phyloP scores from a whole-genome alignment of 208 protist species.

The Naegleria fowleri region DNA sequence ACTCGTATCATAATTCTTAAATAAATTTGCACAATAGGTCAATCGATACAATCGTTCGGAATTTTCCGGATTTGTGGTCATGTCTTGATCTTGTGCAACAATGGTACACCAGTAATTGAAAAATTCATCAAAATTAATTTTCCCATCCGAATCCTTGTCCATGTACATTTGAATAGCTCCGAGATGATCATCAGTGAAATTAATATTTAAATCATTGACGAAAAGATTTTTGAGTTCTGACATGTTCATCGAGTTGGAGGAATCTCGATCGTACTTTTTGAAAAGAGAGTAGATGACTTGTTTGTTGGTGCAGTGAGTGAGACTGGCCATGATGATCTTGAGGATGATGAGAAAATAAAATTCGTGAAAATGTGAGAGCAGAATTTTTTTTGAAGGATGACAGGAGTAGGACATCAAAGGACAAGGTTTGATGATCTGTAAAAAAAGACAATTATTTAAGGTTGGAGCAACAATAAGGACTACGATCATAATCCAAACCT shows the following conservation, averaged over 20 bases:
- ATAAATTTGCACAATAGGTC: neutral
- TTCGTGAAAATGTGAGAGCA: too few species aligned
- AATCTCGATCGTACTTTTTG: neutral
- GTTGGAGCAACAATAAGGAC: too few species aligned
- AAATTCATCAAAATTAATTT: neutral
- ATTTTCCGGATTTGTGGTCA: neutral
- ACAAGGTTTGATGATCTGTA: too few species aligned
- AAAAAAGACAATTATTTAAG: too few species aligned
- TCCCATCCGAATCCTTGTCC: neutral
- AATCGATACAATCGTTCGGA: neutral
- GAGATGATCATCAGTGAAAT: neutral
- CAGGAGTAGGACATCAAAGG: too few species aligned
- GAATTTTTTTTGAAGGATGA: too few species aligned
- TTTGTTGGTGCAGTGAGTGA: neutral
- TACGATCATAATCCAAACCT: too few species aligned
- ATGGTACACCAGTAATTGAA: neutral
- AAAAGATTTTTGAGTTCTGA: neutral
- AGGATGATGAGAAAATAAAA: too few species aligned
- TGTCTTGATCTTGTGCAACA: neutral
- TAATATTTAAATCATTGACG: neutral
- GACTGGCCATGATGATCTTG: neutral
- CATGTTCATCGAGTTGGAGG: neutral
- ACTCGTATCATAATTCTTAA: neutral
- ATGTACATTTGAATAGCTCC: neutral
- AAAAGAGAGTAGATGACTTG: neutral